These are phyloP conservation scores for Macadamia integrifolia DNA, from an alignment of 164 flowering plant species.

Conservation along the genomic window DNA sequence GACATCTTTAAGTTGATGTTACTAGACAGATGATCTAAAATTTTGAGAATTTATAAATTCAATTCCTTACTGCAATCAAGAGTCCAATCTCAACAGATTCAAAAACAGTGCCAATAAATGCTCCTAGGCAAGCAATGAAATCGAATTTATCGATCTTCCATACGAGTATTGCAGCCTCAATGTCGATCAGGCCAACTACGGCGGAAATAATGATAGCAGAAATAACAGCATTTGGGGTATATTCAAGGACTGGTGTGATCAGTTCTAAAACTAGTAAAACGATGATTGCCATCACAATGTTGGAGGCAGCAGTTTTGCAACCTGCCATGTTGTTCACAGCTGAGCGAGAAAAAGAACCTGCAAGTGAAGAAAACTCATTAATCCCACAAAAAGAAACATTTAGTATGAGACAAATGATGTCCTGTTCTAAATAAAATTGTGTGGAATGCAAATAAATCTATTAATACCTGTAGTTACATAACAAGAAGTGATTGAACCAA, in stretches of 20 bases:
- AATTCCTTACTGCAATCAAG: conserved; percentile 57
- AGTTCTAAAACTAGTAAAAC: conserved; percentile 50
- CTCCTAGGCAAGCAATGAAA: conserved; percentile 67
- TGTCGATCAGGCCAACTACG: conserved; percentile 69
- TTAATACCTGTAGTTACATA: conserved; percentile 75
- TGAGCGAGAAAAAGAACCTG: conserved; percentile 86
- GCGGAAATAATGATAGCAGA: conserved; percentile 80
- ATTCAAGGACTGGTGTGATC: conserved; percentile 63
- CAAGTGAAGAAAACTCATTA: not conserved
- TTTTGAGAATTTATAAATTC: not conserved
- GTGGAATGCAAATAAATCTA: not conserved
- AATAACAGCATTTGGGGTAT: conserved; percentile 71
- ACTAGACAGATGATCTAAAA: not conserved
- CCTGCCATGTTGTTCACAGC: conserved; percentile 88
- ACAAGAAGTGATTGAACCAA: conserved; percentile 81
- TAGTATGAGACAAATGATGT: too few species aligned
- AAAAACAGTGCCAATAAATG: conserved; percentile 81
- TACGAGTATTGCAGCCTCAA: conserved; percentile 44
- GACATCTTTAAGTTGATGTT: not conserved
- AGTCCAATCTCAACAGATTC: conserved; percentile 80
- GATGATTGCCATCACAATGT: conserved; percentile 76
- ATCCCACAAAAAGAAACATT: not conserved
- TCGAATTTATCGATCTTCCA: conserved; percentile 83
- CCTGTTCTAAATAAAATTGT: too few species aligned
- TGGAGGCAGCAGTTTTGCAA: conserved; percentile 25